phyloP scores from a whole-genome alignment of 345 rosid genomes.

The Turritis glabra region DNA sequence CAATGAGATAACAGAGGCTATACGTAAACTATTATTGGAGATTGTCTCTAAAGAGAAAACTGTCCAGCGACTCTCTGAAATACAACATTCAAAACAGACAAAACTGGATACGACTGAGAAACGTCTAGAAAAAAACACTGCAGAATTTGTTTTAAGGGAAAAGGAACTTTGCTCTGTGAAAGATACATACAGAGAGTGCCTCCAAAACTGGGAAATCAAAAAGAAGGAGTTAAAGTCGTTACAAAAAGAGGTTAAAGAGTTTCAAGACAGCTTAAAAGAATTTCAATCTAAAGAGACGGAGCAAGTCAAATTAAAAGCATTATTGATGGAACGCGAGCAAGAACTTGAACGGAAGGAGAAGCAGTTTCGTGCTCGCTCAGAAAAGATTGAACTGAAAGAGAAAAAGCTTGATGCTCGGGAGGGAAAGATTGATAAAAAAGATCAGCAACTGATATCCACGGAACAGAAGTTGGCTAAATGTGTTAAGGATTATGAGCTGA shows the following conservation, averaged over 20 bases:
- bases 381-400: slow-evolving; percentile 33
- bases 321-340: slow-evolving; percentile 20
- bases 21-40: slow-evolving; percentile 21
- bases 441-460: slow-evolving; percentile 10
- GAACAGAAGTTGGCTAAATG: slow-evolving; percentile 13
- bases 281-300: slow-evolving; percentile 34
- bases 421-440: slow-evolving; percentile 18
- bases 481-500: slow-evolving; percentile 27
- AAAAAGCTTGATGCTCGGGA: slow-evolving; percentile 26
- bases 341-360: slow-evolving; percentile 37
- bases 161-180: slow-evolving; percentile 25
- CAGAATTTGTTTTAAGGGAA: slow-evolving; percentile 28
- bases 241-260: slow-evolving; percentile 22
- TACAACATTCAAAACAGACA: slow-evolving; percentile 22
- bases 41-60: slow-evolving; percentile 33
- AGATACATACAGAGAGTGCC: neutral
- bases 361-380: slow-evolving; percentile 22
- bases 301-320: slow-evolving; percentile 21
- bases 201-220: slow-evolving; percentile 25
- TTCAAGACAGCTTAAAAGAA: slow-evolving; percentile 23
- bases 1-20: slow-evolving; percentile 19
- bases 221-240: slow-evolving; percentile 32
- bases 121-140: neutral
- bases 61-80: slow-evolving; percentile 9
- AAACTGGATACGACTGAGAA: slow-evolving; percentile 22